Evolutionary conservation across 2,329 filamentous ascomycete genomes (phyloP).

Genomic region (Ascochyta koolunga): DNA sequence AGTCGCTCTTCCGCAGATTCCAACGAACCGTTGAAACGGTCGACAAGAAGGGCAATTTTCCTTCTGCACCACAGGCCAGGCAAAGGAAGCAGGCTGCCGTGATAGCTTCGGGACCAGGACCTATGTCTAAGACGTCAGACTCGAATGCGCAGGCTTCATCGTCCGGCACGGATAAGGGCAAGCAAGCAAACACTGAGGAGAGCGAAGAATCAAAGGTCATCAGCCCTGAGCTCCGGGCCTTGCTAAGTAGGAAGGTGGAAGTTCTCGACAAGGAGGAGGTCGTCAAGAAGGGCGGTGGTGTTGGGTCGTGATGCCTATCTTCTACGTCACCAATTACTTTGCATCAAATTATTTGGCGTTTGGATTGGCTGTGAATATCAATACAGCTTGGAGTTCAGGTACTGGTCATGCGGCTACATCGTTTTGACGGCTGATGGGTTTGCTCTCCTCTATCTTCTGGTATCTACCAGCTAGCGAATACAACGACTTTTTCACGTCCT

Average conservation of each 20-base stretch:
- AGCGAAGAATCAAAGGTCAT: conserved; percentile 60
- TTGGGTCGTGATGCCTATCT: conserved; percentile 6
- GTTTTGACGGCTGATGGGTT: conserved; percentile 1
- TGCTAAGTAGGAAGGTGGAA: conserved; percentile 67
- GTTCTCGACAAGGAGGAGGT: conserved; percentile 55
- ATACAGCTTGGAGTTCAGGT: conserved; percentile 1
- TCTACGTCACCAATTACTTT: not conserved
- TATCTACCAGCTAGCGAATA: not conserved
- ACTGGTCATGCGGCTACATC: not conserved
- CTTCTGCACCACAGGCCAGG: conserved; percentile 57
- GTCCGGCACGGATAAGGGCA: conserved; percentile 41
- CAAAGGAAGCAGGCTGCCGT: conserved; percentile 54
- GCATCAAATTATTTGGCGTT: conserved; percentile 15
- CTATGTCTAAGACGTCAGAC: conserved; percentile 24
- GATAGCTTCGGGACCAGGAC: conserved; percentile 39
- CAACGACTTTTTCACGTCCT: not conserved
- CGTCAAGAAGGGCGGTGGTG: conserved; percentile 22
- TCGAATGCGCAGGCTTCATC: conserved; percentile 30
- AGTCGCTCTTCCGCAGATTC: conserved; percentile 86
- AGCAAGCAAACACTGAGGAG: conserved; percentile 38
- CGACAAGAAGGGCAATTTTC: conserved; percentile 90
- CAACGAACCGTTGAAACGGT: conserved; percentile 87
- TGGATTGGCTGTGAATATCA: not conserved
- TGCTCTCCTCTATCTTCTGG: not conserved
- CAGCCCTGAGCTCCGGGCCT: conserved; percentile 64